Percentiles rank a stretch among this genome's conserved stretches.
Conservation (phyloP, 176 grass and related monocot species). For the Musa troglodytarum region DNA sequence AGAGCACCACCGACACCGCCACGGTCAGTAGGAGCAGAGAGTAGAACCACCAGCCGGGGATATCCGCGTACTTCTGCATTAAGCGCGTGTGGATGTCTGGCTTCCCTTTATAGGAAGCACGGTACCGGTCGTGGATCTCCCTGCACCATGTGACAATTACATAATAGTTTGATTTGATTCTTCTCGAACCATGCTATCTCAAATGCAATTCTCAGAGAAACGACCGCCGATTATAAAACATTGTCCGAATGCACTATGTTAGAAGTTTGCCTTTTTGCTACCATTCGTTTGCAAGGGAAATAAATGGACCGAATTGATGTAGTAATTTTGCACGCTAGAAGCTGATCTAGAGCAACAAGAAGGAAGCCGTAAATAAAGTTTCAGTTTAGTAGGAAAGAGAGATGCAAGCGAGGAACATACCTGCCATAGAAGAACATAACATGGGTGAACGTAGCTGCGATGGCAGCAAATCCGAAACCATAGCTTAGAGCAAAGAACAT, state of each 20-base stretch:
- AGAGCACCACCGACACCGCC: slow-evolving; percentile 45
- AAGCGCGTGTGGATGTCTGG: slow-evolving; percentile 63
- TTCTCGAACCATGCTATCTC: no score
- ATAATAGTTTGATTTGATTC: no score
- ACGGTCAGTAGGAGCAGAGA: slow-evolving; percentile 33
- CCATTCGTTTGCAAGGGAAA: no score
- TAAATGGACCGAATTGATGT: no score
- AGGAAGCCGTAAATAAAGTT: not conserved
- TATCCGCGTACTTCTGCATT: slow-evolving; percentile 64
- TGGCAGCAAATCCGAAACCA: slow-evolving; percentile 65
- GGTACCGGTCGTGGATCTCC: slow-evolving; percentile 62
- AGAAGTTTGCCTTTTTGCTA: no score
- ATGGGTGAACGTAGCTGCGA: slow-evolving; percentile 52
- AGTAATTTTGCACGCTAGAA: no score
- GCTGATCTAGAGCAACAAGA: not conserved
- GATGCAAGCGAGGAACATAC: slow-evolving; percentile 21
- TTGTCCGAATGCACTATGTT: no score
- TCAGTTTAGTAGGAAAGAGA: not conserved
- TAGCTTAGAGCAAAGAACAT: slow-evolving; percentile 55
- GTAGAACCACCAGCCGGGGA: slow-evolving; percentile 84
- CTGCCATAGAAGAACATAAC: slow-evolving; percentile 78
- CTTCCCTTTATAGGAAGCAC: slow-evolving; percentile 35
- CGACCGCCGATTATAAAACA: no score
- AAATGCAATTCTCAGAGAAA: no score
- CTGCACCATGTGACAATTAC: slow-evolving; percentile 12